Evolutionary conservation across 2,329 filamentous ascomycete species (phyloP).

Genomic region (Triangularia setosa): DNA sequence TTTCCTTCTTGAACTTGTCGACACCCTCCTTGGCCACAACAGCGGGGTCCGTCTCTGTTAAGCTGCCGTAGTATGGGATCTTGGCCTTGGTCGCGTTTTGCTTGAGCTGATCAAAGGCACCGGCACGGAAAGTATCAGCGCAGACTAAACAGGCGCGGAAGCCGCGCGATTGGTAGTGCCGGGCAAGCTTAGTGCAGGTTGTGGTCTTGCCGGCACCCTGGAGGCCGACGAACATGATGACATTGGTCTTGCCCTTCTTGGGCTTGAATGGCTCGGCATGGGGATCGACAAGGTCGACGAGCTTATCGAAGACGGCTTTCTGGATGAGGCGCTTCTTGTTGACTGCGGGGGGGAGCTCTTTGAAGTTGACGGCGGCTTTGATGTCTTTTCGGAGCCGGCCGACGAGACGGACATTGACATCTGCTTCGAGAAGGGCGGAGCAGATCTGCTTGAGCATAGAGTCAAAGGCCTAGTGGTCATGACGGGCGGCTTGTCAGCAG

Average conservation of each 20-base stretch:
- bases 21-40: constrained; percentile 93
- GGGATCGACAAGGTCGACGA: constrained; percentile 92
- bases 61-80: constrained; percentile 95
- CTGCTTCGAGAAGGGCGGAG: constrained; percentile 89
- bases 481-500: constrained; percentile 32
- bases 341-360: constrained; percentile 81
- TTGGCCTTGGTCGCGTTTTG: constrained; percentile 99
- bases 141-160: constrained; percentile 94
- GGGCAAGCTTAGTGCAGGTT: constrained; percentile 92
- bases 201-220: constrained; percentile 98
- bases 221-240: constrained; percentile 99
- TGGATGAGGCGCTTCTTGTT: constrained; percentile 99
- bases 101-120: constrained; percentile 97
- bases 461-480: constrained; percentile 72
- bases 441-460: constrained; percentile 98
- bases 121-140: constrained; percentile 96
- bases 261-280: constrained; percentile 94
- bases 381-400: constrained; percentile 90
- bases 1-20: constrained; percentile 98
- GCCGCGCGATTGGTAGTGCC: constrained; percentile 89
- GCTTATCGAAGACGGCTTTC: constrained; percentile 94
- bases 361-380: constrained; percentile 86
- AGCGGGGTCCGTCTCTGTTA: constrained; percentile 94
- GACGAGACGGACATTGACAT: constrained; percentile 95
- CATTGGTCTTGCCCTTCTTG: constrained; percentile 91